Evolutionary conservation across 75 land plant species (phyloP).

Genomic region (Picea sitchensis): DNA sequence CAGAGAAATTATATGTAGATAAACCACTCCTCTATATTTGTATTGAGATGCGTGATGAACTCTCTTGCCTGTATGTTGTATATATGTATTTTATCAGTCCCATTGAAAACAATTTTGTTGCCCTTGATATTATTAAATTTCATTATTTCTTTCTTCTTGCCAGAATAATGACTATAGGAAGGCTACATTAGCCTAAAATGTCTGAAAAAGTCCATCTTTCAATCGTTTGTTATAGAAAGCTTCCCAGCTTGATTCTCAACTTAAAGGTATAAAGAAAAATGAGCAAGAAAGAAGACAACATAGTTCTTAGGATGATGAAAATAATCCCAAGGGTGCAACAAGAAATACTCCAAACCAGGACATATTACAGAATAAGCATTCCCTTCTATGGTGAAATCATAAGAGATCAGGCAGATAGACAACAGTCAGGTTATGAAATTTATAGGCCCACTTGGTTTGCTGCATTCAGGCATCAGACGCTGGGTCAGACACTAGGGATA

Average conservation of each 20-base stretch:
- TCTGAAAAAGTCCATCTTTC: not conserved
- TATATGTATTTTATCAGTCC: not conserved
- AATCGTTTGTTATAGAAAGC: not conserved
- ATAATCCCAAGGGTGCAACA: not conserved
- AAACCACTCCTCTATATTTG: too few species aligned
- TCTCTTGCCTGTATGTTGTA: too few species aligned
- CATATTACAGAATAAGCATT: not conserved
- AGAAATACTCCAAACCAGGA: not conserved
- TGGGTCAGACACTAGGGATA: not conserved
- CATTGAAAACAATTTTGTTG: not conserved
- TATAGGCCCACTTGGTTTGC: not conserved
- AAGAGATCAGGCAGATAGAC: too few species aligned
- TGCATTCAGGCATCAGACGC: not conserved
- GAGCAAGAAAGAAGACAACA: not conserved
- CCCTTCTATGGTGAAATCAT: not conserved
- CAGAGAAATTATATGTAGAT: too few species aligned
- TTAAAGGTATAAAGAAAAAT: not conserved
- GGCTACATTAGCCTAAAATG: not conserved
- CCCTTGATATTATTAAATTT: not conserved
- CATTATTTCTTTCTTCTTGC: not conserved
- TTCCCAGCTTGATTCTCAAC: not conserved
- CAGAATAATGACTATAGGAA: not conserved
- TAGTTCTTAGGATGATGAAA: not conserved
- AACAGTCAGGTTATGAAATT: not conserved
- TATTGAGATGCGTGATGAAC: too few species aligned